A percentile compares a stretch with the other conserved stretches of the same genome.
phyloP scores from a whole-genome alignment of 495 filamentous ascomycete genomes.

The Penicillium canescens region DNA sequence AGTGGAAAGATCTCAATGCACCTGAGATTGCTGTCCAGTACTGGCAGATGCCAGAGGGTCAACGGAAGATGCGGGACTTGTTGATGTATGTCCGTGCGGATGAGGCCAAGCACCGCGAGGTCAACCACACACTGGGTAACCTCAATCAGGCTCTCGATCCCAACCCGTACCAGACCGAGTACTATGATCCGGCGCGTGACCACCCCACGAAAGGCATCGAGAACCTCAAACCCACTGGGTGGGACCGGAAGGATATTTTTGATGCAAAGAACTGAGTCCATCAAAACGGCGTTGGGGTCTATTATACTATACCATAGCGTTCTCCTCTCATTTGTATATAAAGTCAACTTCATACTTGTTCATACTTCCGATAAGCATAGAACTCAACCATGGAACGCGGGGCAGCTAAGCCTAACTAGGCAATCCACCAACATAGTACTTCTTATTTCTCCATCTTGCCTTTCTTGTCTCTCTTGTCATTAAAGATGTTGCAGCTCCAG shows the following conservation, averaged over 20 bases:
- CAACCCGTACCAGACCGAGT: constrained; percentile 83
- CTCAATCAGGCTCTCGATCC: constrained; percentile 79
- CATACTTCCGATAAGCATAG: not conserved
- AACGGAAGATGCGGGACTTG: constrained; percentile 80
- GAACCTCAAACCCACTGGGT: constrained; percentile 67
- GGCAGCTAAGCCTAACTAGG: constrained; percentile 10
- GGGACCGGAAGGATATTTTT: constrained; percentile 78
- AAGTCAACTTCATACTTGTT: not conserved
- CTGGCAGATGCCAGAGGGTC: constrained; percentile 88
- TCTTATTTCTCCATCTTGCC: not conserved
- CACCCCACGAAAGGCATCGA: constrained; percentile 73
- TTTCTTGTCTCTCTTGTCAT: constrained; percentile 5
- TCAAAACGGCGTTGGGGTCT: not conserved
- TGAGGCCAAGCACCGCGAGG: constrained; percentile 95
- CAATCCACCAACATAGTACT: constrained; percentile 5
- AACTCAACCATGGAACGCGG: constrained; percentile 10
- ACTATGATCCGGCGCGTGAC: constrained; percentile 61
- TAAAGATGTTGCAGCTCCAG: too few species aligned
- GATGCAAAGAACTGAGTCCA: not conserved
- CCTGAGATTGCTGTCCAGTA: constrained; percentile 88
- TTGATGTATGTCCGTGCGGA: constrained; percentile 89
- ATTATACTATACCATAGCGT: not conserved
- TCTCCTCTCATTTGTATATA: not conserved
- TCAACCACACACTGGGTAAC: constrained; percentile 93
- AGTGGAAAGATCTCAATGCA: constrained; percentile 76